Evolutionary conservation across 2,329 filamentous ascomycete species (phyloP).

Genomic region (Alternaria consortialis): DNA sequence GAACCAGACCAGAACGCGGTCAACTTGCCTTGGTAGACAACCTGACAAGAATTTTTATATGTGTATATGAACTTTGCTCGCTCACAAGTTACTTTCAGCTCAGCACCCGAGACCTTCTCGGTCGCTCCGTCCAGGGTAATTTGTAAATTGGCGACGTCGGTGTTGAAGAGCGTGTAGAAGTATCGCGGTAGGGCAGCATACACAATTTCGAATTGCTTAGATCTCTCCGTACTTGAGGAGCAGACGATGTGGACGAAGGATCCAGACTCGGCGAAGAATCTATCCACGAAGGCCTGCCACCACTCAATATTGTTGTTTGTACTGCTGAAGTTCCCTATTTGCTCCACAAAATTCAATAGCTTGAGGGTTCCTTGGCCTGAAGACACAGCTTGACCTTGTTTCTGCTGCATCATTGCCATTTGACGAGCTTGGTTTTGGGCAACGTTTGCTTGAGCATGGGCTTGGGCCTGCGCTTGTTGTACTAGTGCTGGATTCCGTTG

Average conservation of each 20-base stretch:
- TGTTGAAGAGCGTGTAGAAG: constrained; percentile 88
- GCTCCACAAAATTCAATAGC: constrained; percentile 65
- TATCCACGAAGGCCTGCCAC: constrained; percentile 81
- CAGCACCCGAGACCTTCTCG: constrained; percentile 67
- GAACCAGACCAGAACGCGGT: constrained; percentile 79
- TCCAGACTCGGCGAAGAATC: constrained; percentile 81
- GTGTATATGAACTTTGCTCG: constrained; percentile 87
- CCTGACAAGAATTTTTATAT: constrained; percentile 82
- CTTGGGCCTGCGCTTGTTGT: constrained; percentile 40
- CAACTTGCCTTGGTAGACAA: constrained; percentile 79
- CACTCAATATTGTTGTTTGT: constrained; percentile 70
- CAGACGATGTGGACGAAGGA: constrained; percentile 77
- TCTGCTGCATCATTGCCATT: constrained; percentile 44
- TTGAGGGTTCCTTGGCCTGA: constrained; percentile 58
- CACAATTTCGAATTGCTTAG: constrained; percentile 88
- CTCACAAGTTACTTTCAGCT: constrained; percentile 77
- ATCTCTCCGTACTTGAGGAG: constrained; percentile 62
- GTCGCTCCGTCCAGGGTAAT: constrained; percentile 77
- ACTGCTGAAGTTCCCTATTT: constrained; percentile 59
- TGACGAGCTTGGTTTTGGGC: constrained; percentile 35
- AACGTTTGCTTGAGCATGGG: constrained; percentile 31
- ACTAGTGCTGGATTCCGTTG: constrained; percentile 48
- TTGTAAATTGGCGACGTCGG: constrained; percentile 83
- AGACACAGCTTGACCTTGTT: constrained; percentile 32
- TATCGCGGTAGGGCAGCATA: constrained; percentile 85